phyloP scores from a whole-genome alignment of 1,139 yeast species.

The Yamadazyma taylorii region DNA sequence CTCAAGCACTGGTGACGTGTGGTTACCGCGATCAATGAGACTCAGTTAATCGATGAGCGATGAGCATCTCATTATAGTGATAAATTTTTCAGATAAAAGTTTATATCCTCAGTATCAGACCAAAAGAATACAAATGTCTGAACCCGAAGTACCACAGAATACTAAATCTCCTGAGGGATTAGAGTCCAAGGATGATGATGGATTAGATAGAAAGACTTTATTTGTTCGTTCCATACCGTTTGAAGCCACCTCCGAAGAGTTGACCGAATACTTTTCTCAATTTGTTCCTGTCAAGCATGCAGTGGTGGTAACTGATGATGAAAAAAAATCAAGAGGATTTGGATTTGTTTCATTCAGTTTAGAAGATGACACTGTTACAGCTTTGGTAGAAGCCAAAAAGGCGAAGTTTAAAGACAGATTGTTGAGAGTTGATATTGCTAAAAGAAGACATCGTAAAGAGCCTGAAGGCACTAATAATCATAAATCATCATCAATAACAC shows the following conservation, averaged over 20 bases:
- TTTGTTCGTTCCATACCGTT: slow-evolving; percentile 84
- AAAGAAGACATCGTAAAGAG: slow-evolving; percentile 80
- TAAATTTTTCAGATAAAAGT: too few species aligned
- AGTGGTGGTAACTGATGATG: slow-evolving; percentile 78
- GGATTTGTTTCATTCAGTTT: slow-evolving; percentile 91
- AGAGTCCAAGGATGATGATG: slow-evolving; percentile 30
- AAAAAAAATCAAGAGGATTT: slow-evolving; percentile 81
- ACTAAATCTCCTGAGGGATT: too few species aligned
- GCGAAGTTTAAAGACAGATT: slow-evolving; percentile 63
- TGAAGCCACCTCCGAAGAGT: slow-evolving; percentile 77
- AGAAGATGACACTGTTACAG: slow-evolving; percentile 81
- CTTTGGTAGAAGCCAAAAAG: slow-evolving; percentile 68
- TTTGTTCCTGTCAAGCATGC: slow-evolving; percentile 96
- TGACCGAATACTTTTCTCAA: slow-evolving; percentile 82
- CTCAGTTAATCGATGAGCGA: background rate
- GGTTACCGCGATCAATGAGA: slow-evolving; percentile 2
- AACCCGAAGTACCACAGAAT: background rate
- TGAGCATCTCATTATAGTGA: background rate
- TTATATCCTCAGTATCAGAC: too few species aligned
- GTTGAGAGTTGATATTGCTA: slow-evolving; percentile 83
- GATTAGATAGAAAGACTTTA: slow-evolving; percentile 61
- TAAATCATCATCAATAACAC: slow-evolving; percentile 22
- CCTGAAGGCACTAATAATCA: slow-evolving; percentile 14
- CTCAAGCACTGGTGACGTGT: too few species aligned
- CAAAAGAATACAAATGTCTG: too few species aligned